phyloP scores from a whole-genome alignment of 1,139 yeast species.

The Yamadazyma aaseri region DNA sequence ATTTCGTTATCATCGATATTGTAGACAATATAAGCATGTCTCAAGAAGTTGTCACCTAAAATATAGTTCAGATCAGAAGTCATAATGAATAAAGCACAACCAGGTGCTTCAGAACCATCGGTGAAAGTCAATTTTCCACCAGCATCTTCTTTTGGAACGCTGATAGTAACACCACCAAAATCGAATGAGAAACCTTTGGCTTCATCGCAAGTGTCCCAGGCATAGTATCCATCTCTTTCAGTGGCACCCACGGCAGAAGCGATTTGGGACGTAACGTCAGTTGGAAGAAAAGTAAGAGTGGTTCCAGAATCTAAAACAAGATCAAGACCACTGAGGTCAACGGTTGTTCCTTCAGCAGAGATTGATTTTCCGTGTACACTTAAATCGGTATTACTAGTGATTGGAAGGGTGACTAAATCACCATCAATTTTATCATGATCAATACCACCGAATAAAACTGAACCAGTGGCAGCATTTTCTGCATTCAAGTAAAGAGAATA shows the following conservation, averaged over 20 bases:
- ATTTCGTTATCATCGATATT: conserved; percentile 65
- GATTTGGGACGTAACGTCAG: conserved; percentile 17
- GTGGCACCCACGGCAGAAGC: conserved; percentile 13
- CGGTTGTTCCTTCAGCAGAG: conserved; percentile 12
- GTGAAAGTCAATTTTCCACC: conserved; percentile 1
- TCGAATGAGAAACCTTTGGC: conserved; percentile 20
- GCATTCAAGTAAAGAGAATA: conserved; percentile 34
- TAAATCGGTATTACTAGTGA: conserved; percentile 21
- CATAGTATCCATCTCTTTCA: conserved; percentile 4
- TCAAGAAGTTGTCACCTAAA: conserved; percentile 73
- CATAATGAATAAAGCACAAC: conserved; percentile 7
- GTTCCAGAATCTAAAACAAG: conserved; percentile 27
- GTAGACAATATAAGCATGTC: conserved; percentile 73
- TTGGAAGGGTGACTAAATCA: conserved; percentile 18
- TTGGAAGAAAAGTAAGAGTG: conserved; percentile 28
- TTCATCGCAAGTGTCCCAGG: conserved; percentile 8
- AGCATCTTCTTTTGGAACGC: conserved; percentile 21
- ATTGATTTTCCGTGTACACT: conserved; percentile 22
- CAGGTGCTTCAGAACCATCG: conserved; percentile 11
- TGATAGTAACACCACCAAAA: conserved; percentile 32
- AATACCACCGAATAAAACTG: conserved; percentile 50
- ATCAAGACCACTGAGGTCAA: conserved; percentile 23
- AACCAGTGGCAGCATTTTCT: conserved; percentile 29
- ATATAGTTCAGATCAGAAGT: conserved; percentile 18
- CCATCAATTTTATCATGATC: conserved; percentile 49